Evolutionary conservation across 495 filamentous ascomycete genomes (phyloP), one percentile per base, ranked within the genome.

Genomic region (Astrothelium subdiscretum): DNA sequence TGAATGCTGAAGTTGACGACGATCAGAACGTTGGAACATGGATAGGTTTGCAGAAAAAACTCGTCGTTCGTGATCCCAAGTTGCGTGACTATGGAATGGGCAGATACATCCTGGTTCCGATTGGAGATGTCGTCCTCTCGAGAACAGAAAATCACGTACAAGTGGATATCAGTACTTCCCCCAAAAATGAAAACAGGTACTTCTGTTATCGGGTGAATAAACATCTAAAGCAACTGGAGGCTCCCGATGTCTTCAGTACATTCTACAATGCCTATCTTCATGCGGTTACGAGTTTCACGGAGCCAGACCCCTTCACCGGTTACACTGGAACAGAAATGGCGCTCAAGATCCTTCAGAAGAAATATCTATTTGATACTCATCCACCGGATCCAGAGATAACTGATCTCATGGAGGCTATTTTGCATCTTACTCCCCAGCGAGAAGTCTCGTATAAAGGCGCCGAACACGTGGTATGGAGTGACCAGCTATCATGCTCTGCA

Each of bases 251-350:
- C 3, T 73, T 78, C 18, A 82, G 80, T 72, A 81, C 77, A 63
- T 68, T 87, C 0, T 76, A 75, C 54, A 66, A 83, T 10, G 77
- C 73, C 32, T 82, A 82, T 60, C 74, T 88, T n/a, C 63, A 65
- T 57, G 85, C 84, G 0, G n/a, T 83, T 0, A 88, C 85, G 0
- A 81, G 83, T 2, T 78, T 76, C 54, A 80, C 75, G 48, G 62
- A 87, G 1, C 77, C 81, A 0, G 87, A 89, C 64, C 72, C 75
- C 0, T 68, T 88, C 1, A 87, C 82, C 0, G 63, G 66, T 0
- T 76, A 71, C 31, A 88, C 84, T 2, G 86, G 86, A 0, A 87
- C 83, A 0, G 86, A 88, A 62, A 74, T 86, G 65, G 76, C 80
- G 0, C 66, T 88, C 0, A 61, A 65, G 0, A 77, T 80, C 24